Percentiles rank a stretch among this genome's conserved stretches.
phyloP scores from a whole-genome alignment of 345 rosid species.

The Syzygium grande region DNA sequence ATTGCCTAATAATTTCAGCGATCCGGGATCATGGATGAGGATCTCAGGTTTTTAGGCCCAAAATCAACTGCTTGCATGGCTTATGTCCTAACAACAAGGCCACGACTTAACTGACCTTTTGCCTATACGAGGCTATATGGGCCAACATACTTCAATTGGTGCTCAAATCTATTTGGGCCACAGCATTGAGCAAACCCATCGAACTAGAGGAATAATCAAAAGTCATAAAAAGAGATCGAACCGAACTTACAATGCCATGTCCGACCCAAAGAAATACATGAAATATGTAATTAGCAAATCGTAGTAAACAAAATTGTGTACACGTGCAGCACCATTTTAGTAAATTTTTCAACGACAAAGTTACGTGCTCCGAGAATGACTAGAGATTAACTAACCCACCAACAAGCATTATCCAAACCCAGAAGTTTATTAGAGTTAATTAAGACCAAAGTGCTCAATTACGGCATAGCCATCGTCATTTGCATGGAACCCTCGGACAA shows the following conservation, averaged over 20 bases:
- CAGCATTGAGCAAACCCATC: neutral
- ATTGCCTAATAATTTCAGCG: neutral
- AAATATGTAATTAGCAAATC: neutral
- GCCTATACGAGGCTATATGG: neutral
- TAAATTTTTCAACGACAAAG: neutral
- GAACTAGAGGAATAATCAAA: neutral
- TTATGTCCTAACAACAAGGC: neutral
- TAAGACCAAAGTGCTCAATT: neutral
- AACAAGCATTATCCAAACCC: neutral
- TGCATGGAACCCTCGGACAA: neutral
- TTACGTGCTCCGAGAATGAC: neutral
- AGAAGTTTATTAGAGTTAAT: neutral
- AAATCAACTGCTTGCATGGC: neutral
- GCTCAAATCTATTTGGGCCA: neutral
- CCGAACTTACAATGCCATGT: neutral
- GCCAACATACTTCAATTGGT: neutral
- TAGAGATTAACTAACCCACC: neutral
- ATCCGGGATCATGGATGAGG: neutral
- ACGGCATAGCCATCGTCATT: neutral
- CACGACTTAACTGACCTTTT: neutral
- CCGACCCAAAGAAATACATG: neutral
- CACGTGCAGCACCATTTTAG: neutral
- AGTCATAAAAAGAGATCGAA: neutral
- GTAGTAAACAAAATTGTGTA: neutral
- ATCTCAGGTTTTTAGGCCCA: neutral